A percentile compares a stretch with the other conserved stretches of the same genome.
phyloP scores from a whole-genome alignment of 495 filamentous ascomycete genomes.

The Penicillium cataractarum region DNA sequence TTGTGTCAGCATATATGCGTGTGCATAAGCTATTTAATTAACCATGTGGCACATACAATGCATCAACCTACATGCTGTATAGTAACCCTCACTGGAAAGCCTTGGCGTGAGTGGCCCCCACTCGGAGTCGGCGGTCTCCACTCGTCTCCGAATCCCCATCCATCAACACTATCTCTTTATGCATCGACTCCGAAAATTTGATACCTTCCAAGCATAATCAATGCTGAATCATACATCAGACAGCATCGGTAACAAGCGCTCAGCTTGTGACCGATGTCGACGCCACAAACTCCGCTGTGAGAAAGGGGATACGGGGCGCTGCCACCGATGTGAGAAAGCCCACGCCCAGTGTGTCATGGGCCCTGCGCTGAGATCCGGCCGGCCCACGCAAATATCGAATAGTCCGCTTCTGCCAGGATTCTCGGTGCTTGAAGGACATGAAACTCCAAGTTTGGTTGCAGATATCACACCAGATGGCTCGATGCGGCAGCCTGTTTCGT shows the following conservation, averaged over 20 bases:
- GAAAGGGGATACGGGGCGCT: background rate
- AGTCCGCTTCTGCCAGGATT: background rate
- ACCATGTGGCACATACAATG: too few relatives aligned
- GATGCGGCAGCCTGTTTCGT: background rate
- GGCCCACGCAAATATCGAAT: background rate
- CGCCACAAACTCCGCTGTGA: constrained; percentile 12
- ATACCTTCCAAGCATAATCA: background rate
- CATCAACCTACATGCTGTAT: too few relatives aligned
- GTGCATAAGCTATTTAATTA: too few relatives aligned
- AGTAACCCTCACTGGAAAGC: too few relatives aligned
- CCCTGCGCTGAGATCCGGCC: background rate
- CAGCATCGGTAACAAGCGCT: constrained; percentile 4
- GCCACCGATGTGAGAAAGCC: constrained; percentile 9
- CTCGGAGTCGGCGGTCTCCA: background rate
- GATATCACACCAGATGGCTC: background rate
- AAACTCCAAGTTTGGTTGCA: background rate
- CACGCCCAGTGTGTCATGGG: constrained; percentile 5
- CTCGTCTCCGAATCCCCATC: background rate
- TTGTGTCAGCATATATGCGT: too few relatives aligned
- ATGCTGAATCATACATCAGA: background rate
- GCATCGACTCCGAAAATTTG: background rate
- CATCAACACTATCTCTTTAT: background rate
- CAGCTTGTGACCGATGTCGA: constrained; percentile 11
- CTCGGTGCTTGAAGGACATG: background rate
- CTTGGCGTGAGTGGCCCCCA: background rate